Base-by-base conservation (phyloP, 179 eudicot genomes). In the Spergularia azorica region DNA sequence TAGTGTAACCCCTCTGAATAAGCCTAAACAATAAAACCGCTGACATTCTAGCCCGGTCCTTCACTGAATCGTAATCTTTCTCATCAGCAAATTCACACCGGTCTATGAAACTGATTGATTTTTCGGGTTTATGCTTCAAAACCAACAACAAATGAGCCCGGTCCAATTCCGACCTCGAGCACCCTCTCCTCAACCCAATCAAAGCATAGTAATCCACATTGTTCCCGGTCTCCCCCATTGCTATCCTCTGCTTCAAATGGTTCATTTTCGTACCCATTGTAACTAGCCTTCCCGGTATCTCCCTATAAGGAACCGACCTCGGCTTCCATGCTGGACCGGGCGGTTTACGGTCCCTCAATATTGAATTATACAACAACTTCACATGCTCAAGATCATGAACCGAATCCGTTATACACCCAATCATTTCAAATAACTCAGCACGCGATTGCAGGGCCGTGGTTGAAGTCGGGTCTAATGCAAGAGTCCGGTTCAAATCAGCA, bases 311-410 rank as follows among this genome's bases (percentile, higher is more conserved):
- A 10, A 91, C 86, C 36, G 83, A 56, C 70, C 87, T 89, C 5
- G 89, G 86, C 72, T 89, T 95, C 99, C 99, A 95, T 0, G 81
- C 90, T 0, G 97, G 97, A 16, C 96, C 98, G 2, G 97, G 94
- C 9, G 90, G 86, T 68, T 88, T 93, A 8, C 94, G 75, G 70
- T 95, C 97, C 6, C 98, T 89, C 20, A 95, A 79, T 4, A 90
- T 86, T 0, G 98, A 88, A 71, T 90, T 91, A 59, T 88, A 92
- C 5, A 95, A 77, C 46, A 95, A 90, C 58, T 93, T 93, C 39
- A 94, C 84, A 79, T 93, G 99, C 79, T 95, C 99, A 4, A 95
- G 89, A 76, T 95, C 99, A 60, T 93, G 99, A 64, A 95, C 94
- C 2, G 92, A 64, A 39, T 95, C 99, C 0, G 98, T 88, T 41